phyloP scores from a whole-genome alignment of 2,329 filamentous ascomycete species.

The Alternaria burnsii region DNA sequence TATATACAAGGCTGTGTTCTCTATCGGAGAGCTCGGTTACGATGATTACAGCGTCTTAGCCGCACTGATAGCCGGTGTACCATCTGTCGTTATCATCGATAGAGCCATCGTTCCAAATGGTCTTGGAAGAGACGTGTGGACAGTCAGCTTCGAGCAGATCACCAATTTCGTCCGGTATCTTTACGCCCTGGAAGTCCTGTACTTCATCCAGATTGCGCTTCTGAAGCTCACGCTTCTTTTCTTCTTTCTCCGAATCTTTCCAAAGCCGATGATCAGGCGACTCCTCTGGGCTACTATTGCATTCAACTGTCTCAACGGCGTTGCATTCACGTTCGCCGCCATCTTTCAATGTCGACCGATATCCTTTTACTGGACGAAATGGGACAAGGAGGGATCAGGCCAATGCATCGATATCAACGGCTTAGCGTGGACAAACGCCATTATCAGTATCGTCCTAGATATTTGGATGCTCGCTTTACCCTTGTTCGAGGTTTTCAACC shows the following conservation, averaged over 20 bases:
- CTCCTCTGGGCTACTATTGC: constrained; percentile 31
- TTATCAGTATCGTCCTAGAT: constrained; percentile 45
- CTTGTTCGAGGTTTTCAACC: constrained; percentile 41
- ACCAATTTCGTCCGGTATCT: constrained; percentile 53
- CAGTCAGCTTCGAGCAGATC: constrained; percentile 53
- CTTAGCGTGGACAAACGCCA: constrained; percentile 45
- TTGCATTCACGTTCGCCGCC: constrained; percentile 27
- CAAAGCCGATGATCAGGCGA: constrained; percentile 23
- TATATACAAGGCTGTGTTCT: constrained; percentile 49
- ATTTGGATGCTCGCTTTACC: constrained; percentile 47
- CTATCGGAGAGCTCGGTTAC: constrained; percentile 45
- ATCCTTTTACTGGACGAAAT: constrained; percentile 43
- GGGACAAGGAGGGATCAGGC: constrained; percentile 37
- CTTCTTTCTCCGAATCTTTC: constrained; percentile 43
- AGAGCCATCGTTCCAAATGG: constrained; percentile 44
- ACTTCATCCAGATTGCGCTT: constrained; percentile 42
- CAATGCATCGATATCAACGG: constrained; percentile 49
- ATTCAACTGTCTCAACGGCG: constrained; percentile 36
- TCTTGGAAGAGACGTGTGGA: constrained; percentile 63
- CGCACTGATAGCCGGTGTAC: constrained; percentile 32
- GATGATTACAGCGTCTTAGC: constrained; percentile 50
- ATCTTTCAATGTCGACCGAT: constrained; percentile 49
- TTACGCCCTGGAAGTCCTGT: constrained; percentile 46
- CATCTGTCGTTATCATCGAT: constrained; percentile 39
- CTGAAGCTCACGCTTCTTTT: constrained; percentile 41